phyloP scores from a whole-genome alignment of 2,329 filamentous ascomycete species.

The Cladophialophora immunda region DNA sequence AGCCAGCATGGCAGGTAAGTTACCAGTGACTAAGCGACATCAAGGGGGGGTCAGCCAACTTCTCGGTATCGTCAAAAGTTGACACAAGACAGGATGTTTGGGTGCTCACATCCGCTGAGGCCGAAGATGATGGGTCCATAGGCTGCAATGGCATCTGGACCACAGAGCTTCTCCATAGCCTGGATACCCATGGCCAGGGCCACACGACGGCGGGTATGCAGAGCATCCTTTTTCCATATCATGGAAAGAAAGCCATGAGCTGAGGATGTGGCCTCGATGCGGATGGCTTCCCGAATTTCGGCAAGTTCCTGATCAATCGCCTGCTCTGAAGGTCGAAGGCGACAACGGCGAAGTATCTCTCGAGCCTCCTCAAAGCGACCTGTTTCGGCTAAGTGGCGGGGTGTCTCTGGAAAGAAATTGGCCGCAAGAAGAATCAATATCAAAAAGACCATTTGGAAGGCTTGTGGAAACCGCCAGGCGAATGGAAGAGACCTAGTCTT shows the following conservation, averaged over 20 bases:
- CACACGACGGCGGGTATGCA: conserved; percentile 41
- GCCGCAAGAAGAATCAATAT: conserved; percentile 63
- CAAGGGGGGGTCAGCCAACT: conserved; percentile 2
- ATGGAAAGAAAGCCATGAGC: conserved; percentile 40
- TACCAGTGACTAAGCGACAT: conserved; percentile 3
- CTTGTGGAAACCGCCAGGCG: conserved; percentile 68
- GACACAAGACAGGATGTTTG: background rate
- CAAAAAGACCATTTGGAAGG: conserved; percentile 67
- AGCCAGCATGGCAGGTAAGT: conserved; percentile 37
- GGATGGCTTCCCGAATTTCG: conserved; percentile 42
- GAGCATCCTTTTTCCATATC: conserved; percentile 40
- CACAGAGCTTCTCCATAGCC: conserved; percentile 41
- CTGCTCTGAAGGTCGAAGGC: conserved; percentile 21
- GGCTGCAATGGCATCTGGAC: conserved; percentile 41
- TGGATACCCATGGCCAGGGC: conserved; percentile 40
- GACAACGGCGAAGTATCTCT: conserved; percentile 29
- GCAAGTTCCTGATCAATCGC: conserved; percentile 40
- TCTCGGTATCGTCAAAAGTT: background rate
- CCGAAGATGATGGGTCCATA: conserved; percentile 41
- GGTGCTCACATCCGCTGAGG: conserved; percentile 12
- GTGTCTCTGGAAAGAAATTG: conserved; percentile 58
- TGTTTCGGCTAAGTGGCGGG: conserved; percentile 45
- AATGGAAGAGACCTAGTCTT: conserved; percentile 48
- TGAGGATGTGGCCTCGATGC: conserved; percentile 40
- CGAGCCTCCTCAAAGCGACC: conserved; percentile 39